Percentiles rank a stretch among this genome's conserved stretches.
phyloP scores from a whole-genome alignment of 768 basidiomycete species.

The Phlebiopsis flavidoalba region DNA sequence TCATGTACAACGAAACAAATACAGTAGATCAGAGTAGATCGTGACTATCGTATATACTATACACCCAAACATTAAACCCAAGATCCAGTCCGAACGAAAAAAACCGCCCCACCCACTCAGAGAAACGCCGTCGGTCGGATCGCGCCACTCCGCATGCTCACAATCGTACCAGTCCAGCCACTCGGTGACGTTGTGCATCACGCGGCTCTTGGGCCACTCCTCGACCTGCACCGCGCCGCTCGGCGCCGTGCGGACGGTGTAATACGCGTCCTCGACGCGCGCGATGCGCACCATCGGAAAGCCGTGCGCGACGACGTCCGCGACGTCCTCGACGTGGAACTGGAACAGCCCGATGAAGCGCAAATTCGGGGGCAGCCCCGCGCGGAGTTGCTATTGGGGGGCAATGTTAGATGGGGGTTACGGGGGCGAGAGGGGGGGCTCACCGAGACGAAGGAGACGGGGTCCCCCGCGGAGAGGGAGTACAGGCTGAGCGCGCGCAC shows the following conservation, averaged over 20 bases:
- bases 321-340: conserved; percentile 33
- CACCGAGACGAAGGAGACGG: conserved; percentile 24
- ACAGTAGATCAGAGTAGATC: neutral
- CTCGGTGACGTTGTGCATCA: conserved; percentile 46
- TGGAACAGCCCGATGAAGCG: conserved; percentile 55
- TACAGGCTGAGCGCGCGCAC: conserved; percentile 26
- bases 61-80: neutral
- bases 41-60: neutral
- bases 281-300: conserved; percentile 60
- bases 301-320: conserved; percentile 47
- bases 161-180: conserved; percentile 67
- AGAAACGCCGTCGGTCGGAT: conserved; percentile 24
- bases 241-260: conserved; percentile 36
- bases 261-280: conserved; percentile 48
- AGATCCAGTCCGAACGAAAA: neutral
- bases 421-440: conserved; percentile 2
- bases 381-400: conserved; percentile 48
- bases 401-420: neutral
- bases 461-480: conserved; percentile 19
- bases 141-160: conserved; percentile 42
- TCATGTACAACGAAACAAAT: neutral
- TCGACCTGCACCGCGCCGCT: conserved; percentile 35
- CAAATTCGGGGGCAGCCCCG: conserved; percentile 48
- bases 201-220: conserved; percentile 52
- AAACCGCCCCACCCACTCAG: neutral